A percentile compares a stretch with the other conserved stretches of the same genome.
Evolutionary conservation across 2,329 filamentous ascomycete species (phyloP).

Genomic region (Aschersonia sp.): DNA sequence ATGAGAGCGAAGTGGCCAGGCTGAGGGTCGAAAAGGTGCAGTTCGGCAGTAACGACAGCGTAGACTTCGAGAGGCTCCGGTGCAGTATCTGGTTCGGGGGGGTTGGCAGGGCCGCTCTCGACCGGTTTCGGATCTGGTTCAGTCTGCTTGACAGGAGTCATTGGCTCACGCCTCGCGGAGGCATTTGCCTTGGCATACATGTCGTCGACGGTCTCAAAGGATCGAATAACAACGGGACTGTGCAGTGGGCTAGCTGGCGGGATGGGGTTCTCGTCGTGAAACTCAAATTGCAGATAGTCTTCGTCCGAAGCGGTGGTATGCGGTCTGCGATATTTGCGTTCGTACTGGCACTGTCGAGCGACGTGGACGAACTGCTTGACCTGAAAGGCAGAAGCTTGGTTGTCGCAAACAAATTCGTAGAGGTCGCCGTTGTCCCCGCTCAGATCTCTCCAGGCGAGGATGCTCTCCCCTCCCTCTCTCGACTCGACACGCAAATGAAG

Average conservation of each 20-base stretch:
- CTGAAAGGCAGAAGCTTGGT: conserved; percentile 51
- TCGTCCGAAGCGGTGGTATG: conserved; percentile 67
- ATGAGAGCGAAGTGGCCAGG: conserved; percentile 75
- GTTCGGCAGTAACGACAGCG: conserved; percentile 61
- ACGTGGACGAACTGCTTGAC: conserved; percentile 70
- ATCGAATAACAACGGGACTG: conserved; percentile 39
- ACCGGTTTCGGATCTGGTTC: conserved; percentile 6
- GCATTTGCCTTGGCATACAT: conserved; percentile 40
- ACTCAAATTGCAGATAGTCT: conserved; percentile 73
- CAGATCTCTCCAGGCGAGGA: conserved; percentile 88
- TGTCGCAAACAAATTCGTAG: conserved; percentile 96
- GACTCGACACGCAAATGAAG: conserved; percentile 78
- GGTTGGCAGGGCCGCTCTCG: neutral
- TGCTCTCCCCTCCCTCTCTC: conserved; percentile 65
- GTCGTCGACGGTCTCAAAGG: conserved; percentile 41
- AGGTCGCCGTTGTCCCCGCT: conserved; percentile 88
- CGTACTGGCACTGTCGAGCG: conserved; percentile 91
- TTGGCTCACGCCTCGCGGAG: conserved; percentile 26
- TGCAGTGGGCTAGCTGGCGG: conserved; percentile 49
- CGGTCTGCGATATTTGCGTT: conserved; percentile 77
- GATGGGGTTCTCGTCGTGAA: conserved; percentile 49
- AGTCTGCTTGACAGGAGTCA: conserved; percentile 13
- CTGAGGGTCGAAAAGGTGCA: conserved; percentile 87
- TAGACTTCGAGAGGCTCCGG: conserved; percentile 63
- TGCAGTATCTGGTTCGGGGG: conserved; percentile 12